These are phyloP conservation scores for Glebionis coronaria DNA, from an alignment of 129 eudicot species.

Conservation along the genomic window DNA sequence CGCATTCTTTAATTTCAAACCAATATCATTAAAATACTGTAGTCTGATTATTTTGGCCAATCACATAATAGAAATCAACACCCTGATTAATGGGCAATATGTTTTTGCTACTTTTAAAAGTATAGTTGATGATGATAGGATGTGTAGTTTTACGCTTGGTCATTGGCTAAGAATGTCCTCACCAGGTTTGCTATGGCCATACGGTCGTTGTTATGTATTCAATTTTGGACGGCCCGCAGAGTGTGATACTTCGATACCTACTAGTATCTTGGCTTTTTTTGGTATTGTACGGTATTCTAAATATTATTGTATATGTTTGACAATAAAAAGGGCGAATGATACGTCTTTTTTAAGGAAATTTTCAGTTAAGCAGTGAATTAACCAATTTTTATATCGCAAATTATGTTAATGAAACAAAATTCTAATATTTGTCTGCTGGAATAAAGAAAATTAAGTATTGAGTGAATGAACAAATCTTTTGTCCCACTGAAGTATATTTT, in stretches of 20 bases:
- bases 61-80: constrained; percentile 21
- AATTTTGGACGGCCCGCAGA: constrained; percentile 13
- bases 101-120: not conserved
- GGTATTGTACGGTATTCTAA: not conserved
- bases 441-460: not conserved
- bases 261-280: constrained; percentile 17
- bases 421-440: not conserved
- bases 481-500: not conserved
- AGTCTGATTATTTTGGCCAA: constrained; percentile 16
- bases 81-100: constrained; percentile 22
- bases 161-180: not conserved
- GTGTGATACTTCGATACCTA: not conserved
- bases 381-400: not conserved
- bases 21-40: not conserved
- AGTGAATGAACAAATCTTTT: not conserved
- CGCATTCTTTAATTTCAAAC: constrained; percentile 8
- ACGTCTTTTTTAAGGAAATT: too few species aligned
- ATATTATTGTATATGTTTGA: too few species aligned
- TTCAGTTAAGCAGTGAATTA: not conserved
- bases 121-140: not conserved
- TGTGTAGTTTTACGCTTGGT: constrained; percentile 4
- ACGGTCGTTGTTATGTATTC: constrained; percentile 13
- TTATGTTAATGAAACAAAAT: too few species aligned
- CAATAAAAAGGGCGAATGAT: not conserved
- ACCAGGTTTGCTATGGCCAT: not conserved